A percentile compares a stretch with the other conserved stretches of the same genome.
These are phyloP conservation scores for Neofusicoccum sp. DNA, from an alignment of 2,329 filamentous ascomycete species.

Conservation along the genomic window DNA sequence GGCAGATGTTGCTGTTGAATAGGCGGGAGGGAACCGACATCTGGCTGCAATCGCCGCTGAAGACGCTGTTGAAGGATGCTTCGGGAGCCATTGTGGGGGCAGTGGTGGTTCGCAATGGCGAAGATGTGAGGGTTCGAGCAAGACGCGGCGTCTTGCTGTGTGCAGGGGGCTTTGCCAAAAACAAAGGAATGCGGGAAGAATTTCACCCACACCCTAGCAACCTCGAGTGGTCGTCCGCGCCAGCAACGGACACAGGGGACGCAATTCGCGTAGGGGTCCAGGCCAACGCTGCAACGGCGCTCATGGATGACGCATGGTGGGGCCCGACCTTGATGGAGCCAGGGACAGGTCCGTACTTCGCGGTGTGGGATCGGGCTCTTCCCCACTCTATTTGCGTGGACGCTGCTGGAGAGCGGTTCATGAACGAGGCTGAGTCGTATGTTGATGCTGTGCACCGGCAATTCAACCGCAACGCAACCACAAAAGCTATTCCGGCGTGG, in stretches of 20 bases:
- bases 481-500: slow-evolving; percentile 31
- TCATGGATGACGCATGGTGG: slow-evolving; percentile 39
- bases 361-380: slow-evolving; percentile 29
- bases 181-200: slow-evolving; percentile 30
- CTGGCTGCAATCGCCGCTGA: slow-evolving; percentile 19
- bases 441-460: slow-evolving; percentile 27
- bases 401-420: slow-evolving; percentile 31
- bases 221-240: slow-evolving; percentile 28
- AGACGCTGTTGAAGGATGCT: slow-evolving; percentile 14
- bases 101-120: slow-evolving; percentile 26
- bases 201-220: slow-evolving; percentile 23
- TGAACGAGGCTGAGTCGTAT: slow-evolving; percentile 37
- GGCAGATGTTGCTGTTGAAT: slow-evolving; percentile 22
- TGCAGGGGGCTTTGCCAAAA: slow-evolving; percentile 38
- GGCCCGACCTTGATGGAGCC: slow-evolving; percentile 32
- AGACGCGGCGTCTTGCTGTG: slow-evolving; percentile 34
- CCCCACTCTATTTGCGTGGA: slow-evolving; percentile 40
- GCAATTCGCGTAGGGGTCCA: slow-evolving; percentile 30
- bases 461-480: slow-evolving; percentile 22
- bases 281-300: slow-evolving; percentile 31
- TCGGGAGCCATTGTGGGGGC: slow-evolving; percentile 28
- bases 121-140: slow-evolving; percentile 25
- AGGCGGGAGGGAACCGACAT: slow-evolving; percentile 18
- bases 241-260: slow-evolving; percentile 29
- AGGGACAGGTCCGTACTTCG: slow-evolving; percentile 22